Percentiles rank a stretch among this genome's conserved stretches.
Conservation (phyloP, 2,329 filamentous ascomycete genomes). For the Pleomassaria siparia region DNA sequence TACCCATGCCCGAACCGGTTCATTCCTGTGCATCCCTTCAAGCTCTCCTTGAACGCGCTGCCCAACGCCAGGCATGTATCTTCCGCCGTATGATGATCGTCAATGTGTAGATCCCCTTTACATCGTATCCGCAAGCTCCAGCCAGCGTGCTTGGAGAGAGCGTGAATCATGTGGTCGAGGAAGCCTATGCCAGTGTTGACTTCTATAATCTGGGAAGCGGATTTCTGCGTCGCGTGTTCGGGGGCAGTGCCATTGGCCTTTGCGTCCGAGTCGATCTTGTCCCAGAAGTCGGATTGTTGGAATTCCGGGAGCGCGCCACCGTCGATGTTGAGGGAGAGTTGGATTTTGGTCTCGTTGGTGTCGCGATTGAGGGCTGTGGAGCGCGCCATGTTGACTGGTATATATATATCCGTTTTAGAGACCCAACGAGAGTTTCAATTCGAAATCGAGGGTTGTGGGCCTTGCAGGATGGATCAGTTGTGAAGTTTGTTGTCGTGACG, state of each 20-base stretch:
- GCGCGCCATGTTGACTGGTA: slow-evolving; percentile 55
- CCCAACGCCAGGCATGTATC: slow-evolving; percentile 93
- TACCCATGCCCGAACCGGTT: slow-evolving; percentile 91
- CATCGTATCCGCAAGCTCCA: slow-evolving; percentile 86
- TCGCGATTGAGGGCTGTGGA: slow-evolving; percentile 80
- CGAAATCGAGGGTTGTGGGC: background rate
- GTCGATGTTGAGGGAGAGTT: slow-evolving; percentile 89
- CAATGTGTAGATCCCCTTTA: slow-evolving; percentile 90
- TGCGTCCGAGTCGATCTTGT: slow-evolving; percentile 54
- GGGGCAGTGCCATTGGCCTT: slow-evolving; percentile 30
- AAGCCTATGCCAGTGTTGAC: slow-evolving; percentile 96
- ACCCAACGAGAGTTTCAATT: background rate
- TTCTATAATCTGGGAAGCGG: slow-evolving; percentile 80
- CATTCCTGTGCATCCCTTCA: slow-evolving; percentile 77
- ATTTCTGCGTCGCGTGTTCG: slow-evolving; percentile 78
- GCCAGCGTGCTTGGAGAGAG: slow-evolving; percentile 90
- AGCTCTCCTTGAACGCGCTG: slow-evolving; percentile 76
- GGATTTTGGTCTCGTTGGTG: slow-evolving; percentile 98
- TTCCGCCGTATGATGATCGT: slow-evolving; percentile 98
- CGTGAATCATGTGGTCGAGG: slow-evolving; percentile 98
- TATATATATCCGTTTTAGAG: no score
- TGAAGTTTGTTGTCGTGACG: background rate
- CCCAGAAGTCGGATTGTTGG: slow-evolving; percentile 38
- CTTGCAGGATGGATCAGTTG: background rate
- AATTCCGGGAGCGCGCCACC: slow-evolving; percentile 69